Evolutionary conservation across 164 flowering plant genomes (phyloP).

Genomic region (Vitis amurensis): DNA sequence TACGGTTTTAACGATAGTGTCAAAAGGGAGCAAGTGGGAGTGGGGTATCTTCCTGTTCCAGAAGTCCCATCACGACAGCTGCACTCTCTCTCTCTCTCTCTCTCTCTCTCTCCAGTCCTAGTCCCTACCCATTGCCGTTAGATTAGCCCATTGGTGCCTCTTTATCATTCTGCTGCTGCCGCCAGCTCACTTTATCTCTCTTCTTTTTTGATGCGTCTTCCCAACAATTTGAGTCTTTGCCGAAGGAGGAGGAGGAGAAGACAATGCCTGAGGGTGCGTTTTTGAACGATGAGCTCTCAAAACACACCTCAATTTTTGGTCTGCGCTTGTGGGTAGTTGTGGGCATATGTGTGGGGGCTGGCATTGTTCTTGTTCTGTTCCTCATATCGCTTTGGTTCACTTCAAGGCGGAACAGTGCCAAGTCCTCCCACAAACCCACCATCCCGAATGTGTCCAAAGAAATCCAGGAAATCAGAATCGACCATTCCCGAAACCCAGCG

Average conservation of each 20-base stretch:
- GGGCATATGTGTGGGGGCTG: slow-evolving; percentile 70
- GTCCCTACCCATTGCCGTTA: not conserved
- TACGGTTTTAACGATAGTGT: not conserved
- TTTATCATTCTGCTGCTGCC: not conserved
- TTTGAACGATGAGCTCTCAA: slow-evolving; percentile 64
- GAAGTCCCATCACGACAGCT: slow-evolving; percentile 28
- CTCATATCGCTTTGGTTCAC: slow-evolving; percentile 71
- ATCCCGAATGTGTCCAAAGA: slow-evolving; percentile 57
- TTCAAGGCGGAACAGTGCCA: slow-evolving; percentile 33
- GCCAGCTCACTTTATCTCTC: not conserved
- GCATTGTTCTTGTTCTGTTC: slow-evolving; percentile 67
- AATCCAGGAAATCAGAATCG: slow-evolving; percentile 52
- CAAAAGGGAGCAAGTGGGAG: not conserved
- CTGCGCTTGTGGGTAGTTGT: slow-evolving; percentile 71
- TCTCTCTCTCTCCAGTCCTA: not conserved
- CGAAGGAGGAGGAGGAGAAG: slow-evolving; percentile 1
- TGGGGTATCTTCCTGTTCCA: slow-evolving; percentile 4
- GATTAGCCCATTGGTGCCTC: no score
- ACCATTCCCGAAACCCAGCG: slow-evolving; percentile 14
- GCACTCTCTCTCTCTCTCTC: not conserved
- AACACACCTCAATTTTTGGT: slow-evolving; percentile 69
- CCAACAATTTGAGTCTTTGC: not conserved
- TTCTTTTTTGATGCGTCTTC: not conserved
- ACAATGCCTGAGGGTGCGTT: slow-evolving; percentile 48
- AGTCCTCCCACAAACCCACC: slow-evolving; percentile 22